Evolutionary conservation across 345 rosid species (phyloP).

Genomic region (Gossypium australe): DNA sequence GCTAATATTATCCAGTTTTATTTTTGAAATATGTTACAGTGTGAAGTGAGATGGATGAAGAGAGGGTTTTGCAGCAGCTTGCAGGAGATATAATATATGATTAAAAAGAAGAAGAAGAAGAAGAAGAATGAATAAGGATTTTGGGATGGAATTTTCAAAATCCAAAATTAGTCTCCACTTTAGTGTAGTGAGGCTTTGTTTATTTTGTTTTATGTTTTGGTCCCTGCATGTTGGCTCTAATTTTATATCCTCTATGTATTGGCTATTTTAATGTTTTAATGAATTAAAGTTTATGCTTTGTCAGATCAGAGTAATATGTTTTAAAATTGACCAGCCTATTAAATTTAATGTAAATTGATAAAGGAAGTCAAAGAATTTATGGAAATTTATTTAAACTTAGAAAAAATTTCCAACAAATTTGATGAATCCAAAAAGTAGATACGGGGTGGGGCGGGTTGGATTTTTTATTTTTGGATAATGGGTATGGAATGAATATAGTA

Average conservation of each 20-base stretch:
- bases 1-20: no score
- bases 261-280: not conserved
- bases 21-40: not conserved
- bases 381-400: no score
- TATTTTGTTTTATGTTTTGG: not conserved
- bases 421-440: no score
- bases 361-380: no score
- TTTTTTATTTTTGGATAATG: no score
- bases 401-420: no score
- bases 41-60: not conserved
- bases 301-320: not conserved
- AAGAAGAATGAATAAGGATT: not conserved
- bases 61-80: not conserved
- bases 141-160: not conserved
- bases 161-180: not conserved
- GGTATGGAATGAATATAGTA: accelerated
- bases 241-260: not conserved
- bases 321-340: no score
- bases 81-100: not conserved
- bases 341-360: no score
- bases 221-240: not conserved
- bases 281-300: not conserved
- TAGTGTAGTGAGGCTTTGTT: not conserved
- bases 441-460: no score
- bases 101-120: no score